Evolutionary conservation across 257 asterid species (phyloP).

Genomic region (Solanum rostratum): DNA sequence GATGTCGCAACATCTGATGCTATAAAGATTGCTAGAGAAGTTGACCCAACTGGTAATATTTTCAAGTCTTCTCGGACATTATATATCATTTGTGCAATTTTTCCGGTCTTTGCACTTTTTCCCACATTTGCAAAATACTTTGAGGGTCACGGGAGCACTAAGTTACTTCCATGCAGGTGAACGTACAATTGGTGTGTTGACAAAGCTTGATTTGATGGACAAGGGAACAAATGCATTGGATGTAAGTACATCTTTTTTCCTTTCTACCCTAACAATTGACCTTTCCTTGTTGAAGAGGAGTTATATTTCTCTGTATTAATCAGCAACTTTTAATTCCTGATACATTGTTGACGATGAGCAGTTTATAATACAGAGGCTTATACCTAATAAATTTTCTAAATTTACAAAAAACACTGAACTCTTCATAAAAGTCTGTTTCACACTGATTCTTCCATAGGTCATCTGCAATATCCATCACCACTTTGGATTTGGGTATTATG

Average conservation of each 20-base stretch:
- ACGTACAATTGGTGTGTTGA: constrained; percentile 35
- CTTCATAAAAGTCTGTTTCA: not conserved
- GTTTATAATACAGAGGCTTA: not conserved
- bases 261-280: not conserved
- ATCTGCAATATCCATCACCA: not conserved
- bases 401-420: not conserved
- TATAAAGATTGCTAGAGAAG: constrained; percentile 34
- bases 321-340: not conserved
- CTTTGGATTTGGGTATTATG: not conserved
- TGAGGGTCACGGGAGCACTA: not conserved
- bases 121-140: not conserved
- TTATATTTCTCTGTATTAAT: not conserved
- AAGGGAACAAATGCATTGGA: constrained; percentile 41
- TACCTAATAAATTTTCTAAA: not conserved
- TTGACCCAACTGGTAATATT: constrained; percentile 30
- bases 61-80: not conserved
- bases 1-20: constrained; percentile 47
- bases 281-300: not conserved
- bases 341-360: not conserved
- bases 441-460: not conserved
- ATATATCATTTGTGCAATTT: not conserved
- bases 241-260: constrained; percentile 7
- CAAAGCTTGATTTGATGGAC: constrained; percentile 41
- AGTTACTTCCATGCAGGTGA: constrained; percentile 18
- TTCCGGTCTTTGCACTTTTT: not conserved